A percentile compares a stretch with the other conserved stretches of the same genome.
Conservation (phyloP, 176 grass and related monocot species). For the Olyra latifolia region DNA sequence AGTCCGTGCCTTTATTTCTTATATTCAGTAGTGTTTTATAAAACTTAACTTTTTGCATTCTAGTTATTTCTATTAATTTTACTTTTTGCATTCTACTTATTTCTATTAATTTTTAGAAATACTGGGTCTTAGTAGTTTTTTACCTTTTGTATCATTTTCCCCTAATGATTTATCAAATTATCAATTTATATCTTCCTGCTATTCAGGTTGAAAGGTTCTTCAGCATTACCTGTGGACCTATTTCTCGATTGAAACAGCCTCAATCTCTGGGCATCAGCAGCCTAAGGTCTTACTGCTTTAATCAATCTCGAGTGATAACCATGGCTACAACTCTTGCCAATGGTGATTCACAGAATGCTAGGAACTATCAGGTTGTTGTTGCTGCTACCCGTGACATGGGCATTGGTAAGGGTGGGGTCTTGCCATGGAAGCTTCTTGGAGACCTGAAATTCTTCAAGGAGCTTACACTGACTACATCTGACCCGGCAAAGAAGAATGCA, state of each 20-base stretch:
- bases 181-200: conserved; percentile 4
- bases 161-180: background rate
- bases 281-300: background rate
- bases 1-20: background rate
- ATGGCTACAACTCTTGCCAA: conserved; percentile 26
- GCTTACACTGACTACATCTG: conserved; percentile 61
- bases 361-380: conserved; percentile 68
- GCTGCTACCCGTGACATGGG: conserved; percentile 76
- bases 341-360: conserved; percentile 38
- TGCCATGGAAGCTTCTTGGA: conserved; percentile 73
- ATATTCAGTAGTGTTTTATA: background rate
- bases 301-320: background rate
- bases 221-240: background rate
- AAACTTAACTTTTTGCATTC: background rate
- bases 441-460: conserved; percentile 84
- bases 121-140: background rate
- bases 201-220: conserved; percentile 23
- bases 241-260: background rate
- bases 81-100: background rate
- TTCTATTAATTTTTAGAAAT: background rate
- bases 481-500: conserved; percentile 79
- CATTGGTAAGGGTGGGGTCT: conserved; percentile 69
- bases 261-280: background rate
- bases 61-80: background rate
- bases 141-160: background rate